Evolutionary conservation across 2,329 filamentous ascomycete species (phyloP), one percentile per base, ranked within the genome.

Genomic region (Tolypocladium guangdongense): DNA sequence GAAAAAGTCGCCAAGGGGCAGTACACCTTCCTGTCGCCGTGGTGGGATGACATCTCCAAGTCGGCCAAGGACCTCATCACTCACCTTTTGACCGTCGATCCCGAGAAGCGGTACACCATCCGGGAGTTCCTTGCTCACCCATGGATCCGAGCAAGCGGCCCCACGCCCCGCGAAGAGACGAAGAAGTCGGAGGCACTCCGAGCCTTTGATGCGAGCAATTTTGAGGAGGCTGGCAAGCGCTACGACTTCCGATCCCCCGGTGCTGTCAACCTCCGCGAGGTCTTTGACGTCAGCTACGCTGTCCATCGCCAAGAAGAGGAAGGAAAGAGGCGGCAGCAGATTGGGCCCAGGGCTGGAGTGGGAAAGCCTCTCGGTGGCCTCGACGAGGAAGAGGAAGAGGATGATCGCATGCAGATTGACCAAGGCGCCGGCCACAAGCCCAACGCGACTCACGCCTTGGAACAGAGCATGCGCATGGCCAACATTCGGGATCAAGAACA

Each of bases 31-130:
- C 74, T 99, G 45, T 97, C 92, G 3, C 93, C 93, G 0, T 99
- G 93, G 93, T 99, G 93, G 93, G 93, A 99, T 61, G 91, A 96
- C 55, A 97, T 99, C 57, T 96, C 92, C 56, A 90, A 93, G 68
- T 86, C 89, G 4, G 93, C 93, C 0, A 90, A 97, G 68, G 92
- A 99, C 63, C 76, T 99, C 11, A 92, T 99, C 54, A 89, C 88
- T 5, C 93, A 99, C 68, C 81, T 99, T 0, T 74, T 99, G 57
- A 95, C 90, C 0, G 93, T 99, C 56, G 90, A 99, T 60, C 93
- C 93, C 0, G 90, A 95, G 56, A 92, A 96, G 76, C 85, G 93
- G 20, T 99, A 90, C 71, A 91, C 89, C 3, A 99, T 99, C 66
- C 83, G 81, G 55, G 86, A 97, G 65, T 99, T 99, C 73, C 76